Evolutionary conservation across 2,329 filamentous ascomycete genomes (phyloP).

Genomic region (Fusarium nygamai): DNA sequence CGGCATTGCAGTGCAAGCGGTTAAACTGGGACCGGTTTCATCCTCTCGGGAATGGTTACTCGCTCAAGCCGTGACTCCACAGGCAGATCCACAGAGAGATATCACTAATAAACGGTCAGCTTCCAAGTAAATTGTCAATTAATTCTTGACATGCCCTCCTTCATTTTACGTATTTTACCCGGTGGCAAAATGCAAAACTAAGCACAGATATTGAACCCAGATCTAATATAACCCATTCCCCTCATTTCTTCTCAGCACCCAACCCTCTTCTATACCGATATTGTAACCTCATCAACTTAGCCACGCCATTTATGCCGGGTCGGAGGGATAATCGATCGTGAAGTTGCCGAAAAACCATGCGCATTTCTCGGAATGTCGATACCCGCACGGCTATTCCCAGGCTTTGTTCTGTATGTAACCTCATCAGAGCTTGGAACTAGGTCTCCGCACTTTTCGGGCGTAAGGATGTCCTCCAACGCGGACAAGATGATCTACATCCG

Average conservation of each 20-base stretch:
- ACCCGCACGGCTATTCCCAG: neutral
- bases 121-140: neutral
- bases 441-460: neutral
- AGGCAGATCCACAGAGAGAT: neutral
- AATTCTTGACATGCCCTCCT: neutral
- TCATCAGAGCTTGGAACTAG: neutral
- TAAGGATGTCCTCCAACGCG: neutral
- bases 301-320: neutral
- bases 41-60: neutral
- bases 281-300: neutral
- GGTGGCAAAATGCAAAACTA: neutral
- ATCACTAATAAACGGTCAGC: neutral
- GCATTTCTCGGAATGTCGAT: neutral
- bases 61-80: no score
- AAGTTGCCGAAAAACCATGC: neutral
- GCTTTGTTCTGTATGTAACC: neutral
- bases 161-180: neutral
- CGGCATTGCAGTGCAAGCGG: slow-evolving; percentile 10
- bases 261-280: neutral
- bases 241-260: neutral
- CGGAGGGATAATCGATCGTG: neutral
- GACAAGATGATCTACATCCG: neutral
- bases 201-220: neutral
- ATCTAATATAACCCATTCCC: neutral
- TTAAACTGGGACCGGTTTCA: slow-evolving; percentile 12